A percentile compares a stretch with the other conserved stretches of the same genome.
Evolutionary conservation across 192 early-diverging fungal species (phyloP).

Genomic region (Entophlyctis helioformis): DNA sequence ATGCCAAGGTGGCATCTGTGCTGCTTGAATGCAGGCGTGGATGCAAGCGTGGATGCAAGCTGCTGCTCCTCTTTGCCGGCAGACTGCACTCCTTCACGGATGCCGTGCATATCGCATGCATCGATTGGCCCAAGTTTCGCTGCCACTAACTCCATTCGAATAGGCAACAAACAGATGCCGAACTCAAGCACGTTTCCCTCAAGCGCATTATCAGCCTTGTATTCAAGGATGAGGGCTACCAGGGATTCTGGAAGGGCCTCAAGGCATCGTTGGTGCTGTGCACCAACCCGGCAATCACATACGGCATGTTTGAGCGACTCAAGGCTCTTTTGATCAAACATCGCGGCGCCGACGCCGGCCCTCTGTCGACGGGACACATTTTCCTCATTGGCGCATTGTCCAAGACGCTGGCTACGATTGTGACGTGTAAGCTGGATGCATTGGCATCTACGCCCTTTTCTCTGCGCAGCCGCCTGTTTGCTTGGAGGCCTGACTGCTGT

Average conservation of each 20-base stretch:
- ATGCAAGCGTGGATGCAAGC: no score
- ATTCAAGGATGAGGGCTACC: slow-evolving; percentile 59
- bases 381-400: slow-evolving; percentile 88
- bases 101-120: no score
- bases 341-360: slow-evolving; percentile 2
- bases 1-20: no score
- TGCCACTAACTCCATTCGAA: no score
- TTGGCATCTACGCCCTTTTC: no score
- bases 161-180: slow-evolving; percentile 76
- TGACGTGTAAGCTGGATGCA: slow-evolving; percentile 30
- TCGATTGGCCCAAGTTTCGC: no score
- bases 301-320: slow-evolving; percentile 82
- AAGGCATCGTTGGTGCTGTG: slow-evolving; percentile 84
- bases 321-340: slow-evolving; percentile 23
- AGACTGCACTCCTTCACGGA: no score
- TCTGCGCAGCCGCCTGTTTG: background rate
- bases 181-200: slow-evolving; percentile 52
- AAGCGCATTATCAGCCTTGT: slow-evolving; percentile 56
- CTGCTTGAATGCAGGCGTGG: no score
- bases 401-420: slow-evolving; percentile 76
- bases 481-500: background rate
- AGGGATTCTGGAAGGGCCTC: slow-evolving; percentile 84
- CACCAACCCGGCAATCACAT: slow-evolving; percentile 95
- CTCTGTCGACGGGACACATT: slow-evolving; percentile 65
- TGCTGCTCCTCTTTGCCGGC: no score